phyloP scores from a whole-genome alignment of 164 flowering plant species.

The Amborella trichopoda region DNA sequence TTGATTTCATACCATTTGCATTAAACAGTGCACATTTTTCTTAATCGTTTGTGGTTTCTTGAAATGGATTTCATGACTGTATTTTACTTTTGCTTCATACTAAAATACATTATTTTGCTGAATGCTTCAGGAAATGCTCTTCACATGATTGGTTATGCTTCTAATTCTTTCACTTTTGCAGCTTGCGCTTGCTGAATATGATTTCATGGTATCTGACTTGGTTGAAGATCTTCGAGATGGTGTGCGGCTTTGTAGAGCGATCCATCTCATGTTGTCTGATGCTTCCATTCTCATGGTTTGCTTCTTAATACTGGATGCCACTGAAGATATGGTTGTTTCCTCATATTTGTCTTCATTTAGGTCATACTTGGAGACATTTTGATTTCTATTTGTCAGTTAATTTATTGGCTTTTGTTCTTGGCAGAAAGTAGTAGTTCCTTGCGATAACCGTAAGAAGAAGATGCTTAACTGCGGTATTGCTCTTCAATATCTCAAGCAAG shows the following conservation, averaged over 20 bases:
- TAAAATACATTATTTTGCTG: no score
- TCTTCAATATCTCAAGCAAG: slow-evolving; percentile 54
- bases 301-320: no score
- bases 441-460: slow-evolving; percentile 64
- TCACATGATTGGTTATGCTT: no score
- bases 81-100: no score
- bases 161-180: slow-evolving; percentile 22
- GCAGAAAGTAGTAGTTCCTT: slow-evolving; percentile 79
- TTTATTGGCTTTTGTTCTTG: slow-evolving; percentile 1
- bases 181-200: slow-evolving; percentile 66
- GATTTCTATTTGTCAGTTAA: slow-evolving; percentile 1
- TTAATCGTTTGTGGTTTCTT: no score
- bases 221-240: slow-evolving; percentile 89
- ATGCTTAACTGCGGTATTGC: slow-evolving; percentile 60
- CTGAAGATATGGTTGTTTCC: no score
- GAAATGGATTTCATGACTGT: no score
- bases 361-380: no score
- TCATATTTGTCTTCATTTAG: no score
- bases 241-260: slow-evolving; percentile 70
- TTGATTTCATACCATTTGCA: no score
- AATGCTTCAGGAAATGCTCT: no score
- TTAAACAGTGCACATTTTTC: no score
- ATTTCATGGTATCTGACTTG: slow-evolving; percentile 54
- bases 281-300: slow-evolving; percentile 71
- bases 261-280: slow-evolving; percentile 60